These are phyloP conservation scores for Chenopodium berlandieri DNA, from an alignment of 148 eudicot species.

Conservation along the genomic window DNA sequence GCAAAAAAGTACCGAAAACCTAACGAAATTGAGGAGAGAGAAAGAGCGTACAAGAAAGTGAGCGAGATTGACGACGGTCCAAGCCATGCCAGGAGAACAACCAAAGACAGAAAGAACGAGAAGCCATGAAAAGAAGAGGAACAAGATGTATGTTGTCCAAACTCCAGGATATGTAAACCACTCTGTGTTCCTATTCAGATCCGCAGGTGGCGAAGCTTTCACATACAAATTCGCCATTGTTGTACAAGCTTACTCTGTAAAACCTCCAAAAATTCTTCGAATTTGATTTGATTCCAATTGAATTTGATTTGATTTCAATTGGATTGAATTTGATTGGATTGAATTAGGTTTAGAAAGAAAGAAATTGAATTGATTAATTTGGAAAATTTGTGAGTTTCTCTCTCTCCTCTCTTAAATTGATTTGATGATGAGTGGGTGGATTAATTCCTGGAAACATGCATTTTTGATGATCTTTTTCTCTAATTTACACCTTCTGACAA, in stretches of 20 bases:
- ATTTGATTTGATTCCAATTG: background rate
- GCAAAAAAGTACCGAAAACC: background rate
- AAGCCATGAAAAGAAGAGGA: constrained; percentile 78
- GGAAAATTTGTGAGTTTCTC: background rate
- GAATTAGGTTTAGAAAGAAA: too few relatives aligned
- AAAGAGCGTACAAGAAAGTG: constrained; percentile 52
- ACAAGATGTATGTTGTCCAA: constrained; percentile 77
- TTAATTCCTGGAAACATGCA: constrained; percentile 6
- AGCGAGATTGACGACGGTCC: constrained; percentile 72
- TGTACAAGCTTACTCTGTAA: background rate
- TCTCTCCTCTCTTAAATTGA: background rate
- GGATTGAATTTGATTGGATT: background rate
- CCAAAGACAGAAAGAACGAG: constrained; percentile 64
- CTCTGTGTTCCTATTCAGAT: constrained; percentile 82
- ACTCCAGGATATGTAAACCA: constrained; percentile 93
- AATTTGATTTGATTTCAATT: background rate
- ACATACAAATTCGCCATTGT: constrained; percentile 74
- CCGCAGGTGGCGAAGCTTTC: constrained; percentile 68
- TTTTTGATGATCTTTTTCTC: background rate
- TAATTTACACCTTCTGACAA: too few relatives aligned
- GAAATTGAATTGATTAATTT: background rate
- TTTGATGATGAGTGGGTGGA: background rate
- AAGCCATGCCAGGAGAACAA: constrained; percentile 80
- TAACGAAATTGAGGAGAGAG: background rate
- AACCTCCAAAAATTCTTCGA: background rate